Evolutionary conservation across 225 moss, liverwort and hornwort species (phyloP).

Genomic region (Antitrichia curtipendula): DNA sequence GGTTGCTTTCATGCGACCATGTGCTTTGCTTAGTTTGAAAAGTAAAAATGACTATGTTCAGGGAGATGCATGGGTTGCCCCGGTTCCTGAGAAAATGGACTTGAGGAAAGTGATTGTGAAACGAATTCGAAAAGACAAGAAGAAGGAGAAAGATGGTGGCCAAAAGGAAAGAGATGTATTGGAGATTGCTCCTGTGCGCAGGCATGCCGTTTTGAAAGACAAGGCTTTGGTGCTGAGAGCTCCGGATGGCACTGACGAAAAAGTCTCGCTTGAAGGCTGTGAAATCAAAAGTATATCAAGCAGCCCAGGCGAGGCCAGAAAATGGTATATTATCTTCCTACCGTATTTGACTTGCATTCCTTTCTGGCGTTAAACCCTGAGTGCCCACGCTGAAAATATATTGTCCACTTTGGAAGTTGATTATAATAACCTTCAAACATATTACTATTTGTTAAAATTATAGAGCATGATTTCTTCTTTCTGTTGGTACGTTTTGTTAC

Average conservation of each 20-base stretch:
- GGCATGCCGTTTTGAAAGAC: conserved; percentile 46
- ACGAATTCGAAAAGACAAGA: conserved; percentile 45
- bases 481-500: not conserved
- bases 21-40: not conserved
- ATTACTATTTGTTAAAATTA: not conserved
- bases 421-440: not conserved
- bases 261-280: conserved; percentile 62
- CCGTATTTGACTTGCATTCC: not conserved
- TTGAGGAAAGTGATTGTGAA: conserved; percentile 50
- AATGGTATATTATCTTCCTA: conserved; percentile 47
- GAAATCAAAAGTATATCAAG: conserved; percentile 55
- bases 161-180: conserved; percentile 27
- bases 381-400: not conserved
- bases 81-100: conserved; percentile 40
- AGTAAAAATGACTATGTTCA: not conserved
- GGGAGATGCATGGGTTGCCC: conserved; percentile 78
- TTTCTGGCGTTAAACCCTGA: not conserved
- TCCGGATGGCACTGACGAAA: conserved; percentile 39
- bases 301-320: conserved; percentile 44
- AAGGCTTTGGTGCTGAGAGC: conserved; percentile 34
- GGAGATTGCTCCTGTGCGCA: conserved; percentile 66
- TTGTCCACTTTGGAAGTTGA: not conserved
- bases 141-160: conserved; percentile 41
- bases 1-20: not conserved
- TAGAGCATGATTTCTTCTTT: not conserved